phyloP scores from a whole-genome alignment of 108 stramenopile species.

The Stephanodiscus triporus region DNA sequence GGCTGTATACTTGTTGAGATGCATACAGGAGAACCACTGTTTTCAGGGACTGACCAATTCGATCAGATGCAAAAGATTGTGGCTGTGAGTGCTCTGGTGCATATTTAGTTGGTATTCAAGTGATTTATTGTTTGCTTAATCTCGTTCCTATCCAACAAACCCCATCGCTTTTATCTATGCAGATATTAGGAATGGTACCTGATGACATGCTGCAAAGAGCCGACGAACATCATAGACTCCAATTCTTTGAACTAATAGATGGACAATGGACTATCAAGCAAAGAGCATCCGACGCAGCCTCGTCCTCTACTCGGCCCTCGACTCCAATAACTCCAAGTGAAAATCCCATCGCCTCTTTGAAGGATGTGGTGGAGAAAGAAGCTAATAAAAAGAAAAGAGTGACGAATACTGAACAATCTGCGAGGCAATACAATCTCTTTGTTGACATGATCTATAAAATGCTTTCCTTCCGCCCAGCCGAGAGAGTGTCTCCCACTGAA shows the following conservation, averaged over 20 bases:
- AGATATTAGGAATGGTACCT: constrained; percentile 93
- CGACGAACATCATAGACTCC: constrained; percentile 71
- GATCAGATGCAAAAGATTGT: constrained; percentile 98
- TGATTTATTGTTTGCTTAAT: constrained; percentile 4
- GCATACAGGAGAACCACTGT: constrained; percentile 98
- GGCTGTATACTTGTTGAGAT: constrained; percentile 99
- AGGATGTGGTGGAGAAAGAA: constrained; percentile 76
- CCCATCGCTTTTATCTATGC: background rate
- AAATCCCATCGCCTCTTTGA: constrained; percentile 69
- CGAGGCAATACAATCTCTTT: constrained; percentile 87
- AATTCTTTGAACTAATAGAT: constrained; percentile 75
- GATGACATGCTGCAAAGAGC: constrained; percentile 69
- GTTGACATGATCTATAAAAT: constrained; percentile 91
- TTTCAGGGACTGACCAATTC: constrained; percentile 96
- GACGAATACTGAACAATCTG: constrained; percentile 78
- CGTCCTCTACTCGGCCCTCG: constrained; percentile 38
- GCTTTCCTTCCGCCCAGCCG: constrained; percentile 80
- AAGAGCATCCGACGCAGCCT: constrained; percentile 36
- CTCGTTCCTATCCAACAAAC: constrained; percentile 1
- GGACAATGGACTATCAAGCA: constrained; percentile 58
- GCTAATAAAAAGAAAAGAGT: constrained; percentile 69
- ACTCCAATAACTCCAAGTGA: constrained; percentile 64
- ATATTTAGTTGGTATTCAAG: background rate
- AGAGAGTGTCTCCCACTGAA: constrained; percentile 83
- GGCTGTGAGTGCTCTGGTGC: constrained; percentile 61